These are phyloP conservation scores for Yamadazyma sp. DNA, from an alignment of 805 yeast genomes.

Conservation along the genomic window DNA sequence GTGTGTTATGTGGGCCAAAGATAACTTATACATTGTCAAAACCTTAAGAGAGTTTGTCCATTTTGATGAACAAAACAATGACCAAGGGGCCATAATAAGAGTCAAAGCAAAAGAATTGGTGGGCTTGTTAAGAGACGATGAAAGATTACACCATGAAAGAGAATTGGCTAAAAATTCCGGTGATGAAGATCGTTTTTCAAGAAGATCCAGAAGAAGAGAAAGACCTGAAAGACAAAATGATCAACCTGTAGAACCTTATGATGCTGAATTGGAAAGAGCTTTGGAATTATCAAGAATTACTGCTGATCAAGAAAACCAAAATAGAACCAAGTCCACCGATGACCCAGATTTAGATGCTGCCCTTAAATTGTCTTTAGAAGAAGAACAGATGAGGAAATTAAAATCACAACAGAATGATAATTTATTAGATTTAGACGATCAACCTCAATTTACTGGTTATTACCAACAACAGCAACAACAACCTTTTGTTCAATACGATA, in stretches of 20 bases:
- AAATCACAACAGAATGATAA: constrained; percentile 42
- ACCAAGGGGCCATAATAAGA: constrained; percentile 83
- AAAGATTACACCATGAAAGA: constrained; percentile 71
- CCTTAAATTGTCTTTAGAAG: constrained; percentile 68
- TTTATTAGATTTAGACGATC: constrained; percentile 53
- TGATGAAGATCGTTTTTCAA: constrained; percentile 24
- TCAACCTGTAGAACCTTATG: constrained; percentile 42
- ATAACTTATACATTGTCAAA: constrained; percentile 81
- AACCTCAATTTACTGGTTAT: constrained; percentile 17
- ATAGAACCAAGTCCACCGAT: constrained; percentile 41
- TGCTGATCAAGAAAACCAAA: constrained; percentile 74
- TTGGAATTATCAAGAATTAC: constrained; percentile 75
- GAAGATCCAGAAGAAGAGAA: constrained; percentile 17
- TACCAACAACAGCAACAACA: constrained; percentile 31
- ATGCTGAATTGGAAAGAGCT: constrained; percentile 76
- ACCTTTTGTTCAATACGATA: constrained; percentile 44
- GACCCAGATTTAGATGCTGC: constrained; percentile 70
- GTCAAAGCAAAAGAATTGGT: constrained; percentile 90
- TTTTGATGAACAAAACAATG: constrained; percentile 71
- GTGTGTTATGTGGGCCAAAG: constrained; percentile 89
- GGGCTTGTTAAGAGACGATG: constrained; percentile 75
- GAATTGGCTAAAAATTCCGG: constrained; percentile 29
- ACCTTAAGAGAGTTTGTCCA: constrained; percentile 88
- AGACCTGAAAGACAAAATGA: constrained; percentile 11
- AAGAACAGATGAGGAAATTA: constrained; percentile 63